These are phyloP conservation scores for Zasmidium cellare DNA, from an alignment of 2,329 filamentous ascomycete genomes.

Conservation along the genomic window DNA sequence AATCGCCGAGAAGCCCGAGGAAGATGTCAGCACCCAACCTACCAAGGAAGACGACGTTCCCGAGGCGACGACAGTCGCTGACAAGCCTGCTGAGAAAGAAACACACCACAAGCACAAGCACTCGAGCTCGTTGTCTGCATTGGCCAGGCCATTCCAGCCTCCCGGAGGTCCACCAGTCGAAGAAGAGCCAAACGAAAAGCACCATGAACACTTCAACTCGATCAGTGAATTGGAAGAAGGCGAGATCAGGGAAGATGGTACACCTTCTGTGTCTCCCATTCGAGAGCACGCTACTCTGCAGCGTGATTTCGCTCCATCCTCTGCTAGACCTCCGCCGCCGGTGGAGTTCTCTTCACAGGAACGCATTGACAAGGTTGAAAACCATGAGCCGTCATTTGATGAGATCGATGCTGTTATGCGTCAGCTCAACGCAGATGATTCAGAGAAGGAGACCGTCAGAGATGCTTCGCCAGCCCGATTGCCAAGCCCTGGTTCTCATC, in stretches of 20 bases:
- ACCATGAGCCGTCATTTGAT: slow-evolving; percentile 60
- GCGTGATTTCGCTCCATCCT: slow-evolving; percentile 6
- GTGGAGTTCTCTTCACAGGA: slow-evolving; percentile 9
- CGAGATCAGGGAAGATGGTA: slow-evolving; percentile 31
- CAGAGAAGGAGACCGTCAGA: slow-evolving; percentile 53
- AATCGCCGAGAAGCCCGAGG: slow-evolving; percentile 16
- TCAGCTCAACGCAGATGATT: slow-evolving; percentile 72
- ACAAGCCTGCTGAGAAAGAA: slow-evolving; percentile 4
- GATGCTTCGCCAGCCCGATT: slow-evolving; percentile 18
- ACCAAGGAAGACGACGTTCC: neutral
- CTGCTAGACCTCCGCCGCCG: slow-evolving; percentile 2
- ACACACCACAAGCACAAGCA: slow-evolving; percentile 19
- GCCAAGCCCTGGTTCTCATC: slow-evolving; percentile 27
- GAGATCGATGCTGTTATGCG: slow-evolving; percentile 94
- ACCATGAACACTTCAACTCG: slow-evolving; percentile 23
- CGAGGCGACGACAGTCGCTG: slow-evolving; percentile 4
- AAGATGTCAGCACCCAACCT: slow-evolving; percentile 1
- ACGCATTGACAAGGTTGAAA: slow-evolving; percentile 21
- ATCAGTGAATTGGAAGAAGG: slow-evolving; percentile 36
- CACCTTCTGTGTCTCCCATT: slow-evolving; percentile 17
- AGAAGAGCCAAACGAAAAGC: slow-evolving; percentile 1
- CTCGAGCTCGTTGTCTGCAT: slow-evolving; percentile 64
- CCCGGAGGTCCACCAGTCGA: slow-evolving; percentile 22
- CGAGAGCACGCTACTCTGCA: neutral
- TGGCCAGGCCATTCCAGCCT: slow-evolving; percentile 66